These are phyloP conservation scores for Ceriops decandra DNA, from an alignment of 345 rosid genomes.

Conservation along the genomic window DNA sequence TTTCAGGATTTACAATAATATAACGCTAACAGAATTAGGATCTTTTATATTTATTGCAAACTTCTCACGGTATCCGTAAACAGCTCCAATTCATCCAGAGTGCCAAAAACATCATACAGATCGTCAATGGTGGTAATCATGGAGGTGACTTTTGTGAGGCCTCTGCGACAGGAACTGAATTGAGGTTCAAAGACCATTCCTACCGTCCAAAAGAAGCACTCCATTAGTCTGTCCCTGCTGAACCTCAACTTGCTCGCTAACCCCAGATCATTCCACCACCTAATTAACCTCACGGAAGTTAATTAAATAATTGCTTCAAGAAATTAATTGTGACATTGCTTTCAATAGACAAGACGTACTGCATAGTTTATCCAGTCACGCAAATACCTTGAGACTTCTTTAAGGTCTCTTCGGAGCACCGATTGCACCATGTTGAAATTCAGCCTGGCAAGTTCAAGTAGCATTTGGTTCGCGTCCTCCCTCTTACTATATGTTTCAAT, in stretches of 20 bases:
- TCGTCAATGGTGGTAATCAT: conserved; percentile 41
- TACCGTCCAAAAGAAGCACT: conserved; percentile 44
- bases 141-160: conserved; percentile 33
- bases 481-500: conserved; percentile 25
- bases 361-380: background rate
- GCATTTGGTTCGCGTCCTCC: background rate
- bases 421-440: conserved; percentile 43
- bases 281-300: background rate
- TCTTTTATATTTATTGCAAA: background rate
- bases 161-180: conserved; percentile 21
- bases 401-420: conserved; percentile 31
- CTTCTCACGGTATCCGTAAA: conserved; percentile 40
- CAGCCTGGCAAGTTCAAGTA: conserved; percentile 41
- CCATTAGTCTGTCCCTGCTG: conserved; percentile 46
- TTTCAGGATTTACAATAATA: background rate
- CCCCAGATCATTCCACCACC: conserved; percentile 41
- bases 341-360: background rate
- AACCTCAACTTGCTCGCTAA: conserved; percentile 32
- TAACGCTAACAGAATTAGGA: too few relatives aligned
- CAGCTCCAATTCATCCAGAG: conserved; percentile 34
- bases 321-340: too few relatives aligned
- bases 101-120: conserved; percentile 41
- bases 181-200: conserved; percentile 34
- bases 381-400: conserved; percentile 27
- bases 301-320: background rate